Evolutionary conservation across 768 basidiomycete species (phyloP).

Genomic region (Trametes villosa): DNA sequence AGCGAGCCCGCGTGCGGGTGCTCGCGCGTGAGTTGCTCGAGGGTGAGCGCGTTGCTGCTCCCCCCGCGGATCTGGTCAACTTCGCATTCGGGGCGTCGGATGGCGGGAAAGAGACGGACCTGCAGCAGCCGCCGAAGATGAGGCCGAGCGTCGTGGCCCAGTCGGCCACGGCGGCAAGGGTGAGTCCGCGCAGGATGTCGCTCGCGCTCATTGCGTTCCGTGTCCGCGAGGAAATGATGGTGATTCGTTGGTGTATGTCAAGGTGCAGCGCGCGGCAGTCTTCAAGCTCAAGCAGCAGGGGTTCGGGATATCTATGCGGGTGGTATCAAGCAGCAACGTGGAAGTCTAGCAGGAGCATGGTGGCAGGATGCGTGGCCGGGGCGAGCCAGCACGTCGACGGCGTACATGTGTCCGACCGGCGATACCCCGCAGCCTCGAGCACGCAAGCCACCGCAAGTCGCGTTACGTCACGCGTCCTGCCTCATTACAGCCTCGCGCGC

Average conservation of each 20-base stretch:
- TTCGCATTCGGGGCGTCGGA: constrained; percentile 12
- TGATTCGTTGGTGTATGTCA: background rate
- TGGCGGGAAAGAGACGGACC: constrained; percentile 43
- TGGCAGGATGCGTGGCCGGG: background rate
- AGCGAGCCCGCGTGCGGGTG: constrained; percentile 78
- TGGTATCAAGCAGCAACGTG: background rate
- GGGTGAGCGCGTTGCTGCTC: constrained; percentile 73
- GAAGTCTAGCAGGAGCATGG: background rate
- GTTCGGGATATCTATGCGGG: too few relatives aligned
- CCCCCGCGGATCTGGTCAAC: background rate
- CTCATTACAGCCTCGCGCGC: too few relatives aligned
- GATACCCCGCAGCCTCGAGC: background rate
- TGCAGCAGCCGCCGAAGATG: constrained; percentile 92
- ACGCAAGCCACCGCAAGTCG: background rate
- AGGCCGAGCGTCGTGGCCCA: constrained; percentile 73
- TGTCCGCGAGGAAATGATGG: background rate
- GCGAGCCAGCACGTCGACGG: too few relatives aligned
- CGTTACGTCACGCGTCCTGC: constrained; percentile 21
- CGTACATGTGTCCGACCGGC: background rate
- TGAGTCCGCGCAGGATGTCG: constrained; percentile 19
- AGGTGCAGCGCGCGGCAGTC: too few relatives aligned
- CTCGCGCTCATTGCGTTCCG: constrained; percentile 12
- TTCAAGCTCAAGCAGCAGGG: too few relatives aligned
- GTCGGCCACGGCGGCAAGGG: constrained; percentile 33
- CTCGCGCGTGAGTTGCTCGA: constrained; percentile 71